These are phyloP conservation scores for Digitaria exilis DNA, from an alignment of 202 grass and related monocot genomes.

Conservation along the genomic window DNA sequence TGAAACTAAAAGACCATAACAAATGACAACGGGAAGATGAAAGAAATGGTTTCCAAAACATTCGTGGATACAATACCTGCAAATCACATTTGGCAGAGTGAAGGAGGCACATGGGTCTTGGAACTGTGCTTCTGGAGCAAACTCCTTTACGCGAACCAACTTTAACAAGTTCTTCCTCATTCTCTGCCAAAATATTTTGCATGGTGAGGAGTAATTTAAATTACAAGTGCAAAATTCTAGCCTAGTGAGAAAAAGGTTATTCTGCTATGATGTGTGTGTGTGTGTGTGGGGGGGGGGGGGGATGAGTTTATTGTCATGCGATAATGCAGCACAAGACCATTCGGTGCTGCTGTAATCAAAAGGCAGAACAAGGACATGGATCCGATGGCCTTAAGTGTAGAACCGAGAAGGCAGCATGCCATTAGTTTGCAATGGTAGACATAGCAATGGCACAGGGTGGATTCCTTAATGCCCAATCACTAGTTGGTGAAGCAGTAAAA, in stretches of 20 bases:
- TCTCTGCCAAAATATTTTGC: conserved; percentile 61
- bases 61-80: conserved; percentile 59
- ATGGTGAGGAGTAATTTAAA: conserved; percentile 27
- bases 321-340: background rate
- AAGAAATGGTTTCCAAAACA: background rate
- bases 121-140: conserved; percentile 88
- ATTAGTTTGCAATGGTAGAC: conserved; percentile 1
- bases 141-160: conserved; percentile 90
- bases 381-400: background rate
- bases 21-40: background rate
- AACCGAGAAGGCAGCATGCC: conserved; percentile 7
- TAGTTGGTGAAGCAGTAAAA: conserved; percentile 13
- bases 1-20: background rate
- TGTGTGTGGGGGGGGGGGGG: too few species aligned
- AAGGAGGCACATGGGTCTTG: conserved; percentile 75
- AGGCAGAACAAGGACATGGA: conserved; percentile 11
- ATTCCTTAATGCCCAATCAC: conserved; percentile 7
- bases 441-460: conserved; percentile 21
- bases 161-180: conserved; percentile 98
- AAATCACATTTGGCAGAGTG: conserved; percentile 91
- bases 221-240: background rate
- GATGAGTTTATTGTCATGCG: too few species aligned
- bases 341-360: too few species aligned
- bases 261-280: background rate
- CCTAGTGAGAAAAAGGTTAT: conserved; percentile 2